phyloP scores from a whole-genome alignment of 176 grass and related monocot genomes.

The Avena sativa region DNA sequence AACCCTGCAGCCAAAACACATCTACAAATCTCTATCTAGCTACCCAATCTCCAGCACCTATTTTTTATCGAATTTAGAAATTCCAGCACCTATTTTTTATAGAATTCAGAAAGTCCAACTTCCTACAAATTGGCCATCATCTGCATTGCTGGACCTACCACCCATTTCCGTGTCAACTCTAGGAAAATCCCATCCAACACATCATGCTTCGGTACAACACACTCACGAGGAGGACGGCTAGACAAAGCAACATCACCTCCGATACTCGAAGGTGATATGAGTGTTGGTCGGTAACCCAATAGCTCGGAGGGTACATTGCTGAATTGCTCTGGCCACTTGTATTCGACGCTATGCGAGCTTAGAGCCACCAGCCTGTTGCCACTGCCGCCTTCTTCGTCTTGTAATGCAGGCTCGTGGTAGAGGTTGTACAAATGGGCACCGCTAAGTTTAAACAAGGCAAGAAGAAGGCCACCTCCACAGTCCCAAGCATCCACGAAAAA shows the following conservation, averaged over 20 bases:
- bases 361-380: not conserved
- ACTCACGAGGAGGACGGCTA: not conserved
- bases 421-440: constrained; percentile 7
- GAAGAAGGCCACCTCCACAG: not conserved
- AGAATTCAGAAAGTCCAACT: not conserved
- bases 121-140: not conserved
- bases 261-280: not conserved
- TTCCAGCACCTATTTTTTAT: too few relatives aligned
- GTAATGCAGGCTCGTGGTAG: not conserved
- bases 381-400: not conserved
- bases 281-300: constrained; percentile 1
- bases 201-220: not conserved
- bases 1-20: too few relatives aligned
- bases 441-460: not conserved
- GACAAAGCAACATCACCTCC: not conserved
- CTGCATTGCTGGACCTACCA: not conserved
- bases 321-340: not conserved
- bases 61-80: too few relatives aligned
- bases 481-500: not conserved
- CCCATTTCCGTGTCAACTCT: not conserved
- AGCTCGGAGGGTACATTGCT: not conserved
- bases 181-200: not conserved
- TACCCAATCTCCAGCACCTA: too few relatives aligned
- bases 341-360: not conserved
- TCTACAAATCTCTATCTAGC: too few relatives aligned